Evolutionary conservation across 352 stramenopile genomes (phyloP).

Genomic region (Salisapilia sapeloensis): DNA sequence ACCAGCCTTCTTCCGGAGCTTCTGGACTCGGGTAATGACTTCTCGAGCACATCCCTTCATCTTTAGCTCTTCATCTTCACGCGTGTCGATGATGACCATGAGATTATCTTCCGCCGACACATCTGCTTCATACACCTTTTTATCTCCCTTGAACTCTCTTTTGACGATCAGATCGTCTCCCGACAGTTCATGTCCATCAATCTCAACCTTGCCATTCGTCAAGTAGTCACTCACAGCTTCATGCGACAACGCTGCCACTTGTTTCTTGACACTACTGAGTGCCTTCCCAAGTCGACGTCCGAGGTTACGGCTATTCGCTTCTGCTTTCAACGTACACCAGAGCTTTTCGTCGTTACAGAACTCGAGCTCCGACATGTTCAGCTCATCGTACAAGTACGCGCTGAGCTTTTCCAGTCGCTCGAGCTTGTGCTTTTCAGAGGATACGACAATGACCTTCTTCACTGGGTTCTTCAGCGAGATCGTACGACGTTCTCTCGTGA

Average conservation of each 20-base stretch:
- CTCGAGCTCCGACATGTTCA: conserved; percentile 92
- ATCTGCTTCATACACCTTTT: conserved; percentile 84
- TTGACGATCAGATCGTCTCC: conserved; percentile 91
- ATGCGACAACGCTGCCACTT: conserved; percentile 48
- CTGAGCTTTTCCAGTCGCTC: conserved; percentile 63
- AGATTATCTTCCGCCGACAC: conserved; percentile 80
- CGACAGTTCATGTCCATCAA: conserved; percentile 55
- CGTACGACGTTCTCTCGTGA: conserved; percentile 91
- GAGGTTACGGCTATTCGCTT: conserved; percentile 89
- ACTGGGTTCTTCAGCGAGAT: conserved; percentile 97
- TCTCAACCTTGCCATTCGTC: conserved; percentile 64
- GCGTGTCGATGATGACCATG: conserved; percentile 91
- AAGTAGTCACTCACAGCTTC: conserved; percentile 53
- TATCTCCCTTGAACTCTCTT: conserved; percentile 87
- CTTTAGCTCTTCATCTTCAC: conserved; percentile 91
- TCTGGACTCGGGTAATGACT: conserved; percentile 96
- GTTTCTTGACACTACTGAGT: conserved; percentile 84
- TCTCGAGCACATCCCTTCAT: conserved; percentile 88
- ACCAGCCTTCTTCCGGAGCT: conserved; percentile 94
- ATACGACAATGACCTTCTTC: conserved; percentile 92
- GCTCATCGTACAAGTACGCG: conserved; percentile 94
- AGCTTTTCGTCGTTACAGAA: conserved; percentile 81
- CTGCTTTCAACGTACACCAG: conserved; percentile 88
- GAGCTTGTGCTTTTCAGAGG: conserved; percentile 64
- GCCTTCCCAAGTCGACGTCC: conserved; percentile 95